A percentile compares a stretch with the other conserved stretches of the same genome.
Evolutionary conservation across 495 filamentous ascomycete species (phyloP).

Genomic region (Articulospora tetracladia): DNA sequence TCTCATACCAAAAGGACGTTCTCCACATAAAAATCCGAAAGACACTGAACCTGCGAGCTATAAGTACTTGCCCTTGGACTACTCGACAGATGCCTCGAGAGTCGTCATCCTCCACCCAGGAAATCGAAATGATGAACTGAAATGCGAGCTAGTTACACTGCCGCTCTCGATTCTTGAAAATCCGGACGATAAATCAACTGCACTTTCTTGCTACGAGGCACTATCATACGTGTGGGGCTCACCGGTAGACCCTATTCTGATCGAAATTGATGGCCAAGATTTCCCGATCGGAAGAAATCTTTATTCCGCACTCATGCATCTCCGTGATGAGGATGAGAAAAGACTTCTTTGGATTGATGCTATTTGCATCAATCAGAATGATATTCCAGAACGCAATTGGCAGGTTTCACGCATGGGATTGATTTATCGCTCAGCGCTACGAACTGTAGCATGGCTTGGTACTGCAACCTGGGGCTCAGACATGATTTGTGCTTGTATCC

Average conservation of each 20-base stretch:
- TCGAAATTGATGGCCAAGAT: not conserved
- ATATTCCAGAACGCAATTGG: not conserved
- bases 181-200: not conserved
- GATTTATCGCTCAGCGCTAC: not conserved
- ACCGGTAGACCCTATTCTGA: not conserved
- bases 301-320: not conserved
- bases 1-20: not conserved
- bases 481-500: not conserved
- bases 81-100: not conserved
- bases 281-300: not conserved
- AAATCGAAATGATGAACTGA: not conserved
- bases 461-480: not conserved
- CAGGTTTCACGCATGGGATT: not conserved
- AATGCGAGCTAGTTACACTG: not conserved
- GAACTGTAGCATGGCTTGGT: not conserved
- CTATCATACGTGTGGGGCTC: slow-evolving; percentile 5
- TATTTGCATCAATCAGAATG: slow-evolving; percentile 1
- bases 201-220: not conserved
- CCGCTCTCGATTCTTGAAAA: not conserved
- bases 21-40: not conserved
- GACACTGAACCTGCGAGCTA: not conserved
- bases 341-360: slow-evolving; percentile 2
- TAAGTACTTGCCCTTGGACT: not conserved
- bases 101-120: not conserved
- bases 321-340: not conserved